These are phyloP conservation scores for Calocybe indica DNA, from an alignment of 768 basidiomycete genomes.

Conservation along the genomic window DNA sequence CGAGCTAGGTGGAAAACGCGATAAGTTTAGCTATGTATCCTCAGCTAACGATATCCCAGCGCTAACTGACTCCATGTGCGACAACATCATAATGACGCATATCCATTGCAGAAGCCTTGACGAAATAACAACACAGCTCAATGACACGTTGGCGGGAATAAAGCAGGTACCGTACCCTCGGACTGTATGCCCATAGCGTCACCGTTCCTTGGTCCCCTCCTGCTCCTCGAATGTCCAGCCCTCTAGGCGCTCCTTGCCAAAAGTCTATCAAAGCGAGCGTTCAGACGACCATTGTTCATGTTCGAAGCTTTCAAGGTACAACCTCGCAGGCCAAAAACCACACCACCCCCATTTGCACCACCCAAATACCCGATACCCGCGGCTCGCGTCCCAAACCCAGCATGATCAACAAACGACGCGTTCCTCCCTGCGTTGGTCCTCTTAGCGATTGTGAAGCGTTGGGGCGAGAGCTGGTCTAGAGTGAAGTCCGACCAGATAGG, in stretches of 20 bases:
- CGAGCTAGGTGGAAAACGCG: constrained; percentile 16
- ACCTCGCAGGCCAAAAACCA: constrained; percentile 29
- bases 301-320: not conserved
- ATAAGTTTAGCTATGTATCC: not conserved
- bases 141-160: no score
- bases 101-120: constrained; percentile 27
- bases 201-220: constrained; percentile 20
- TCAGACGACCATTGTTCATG: not conserved
- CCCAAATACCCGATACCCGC: constrained; percentile 30
- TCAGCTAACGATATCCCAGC: not conserved
- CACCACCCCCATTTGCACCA: constrained; percentile 27
- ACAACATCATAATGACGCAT: constrained; percentile 33
- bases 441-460: constrained; percentile 24
- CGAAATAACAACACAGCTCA: not conserved
- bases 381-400: constrained; percentile 27
- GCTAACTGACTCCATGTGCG: constrained; percentile 24
- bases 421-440: constrained; percentile 21
- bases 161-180: constrained; percentile 14
- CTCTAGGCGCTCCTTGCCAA: constrained; percentile 30
- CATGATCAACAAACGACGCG: constrained; percentile 21
- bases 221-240: constrained; percentile 28
- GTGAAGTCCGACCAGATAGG: constrained; percentile 30
- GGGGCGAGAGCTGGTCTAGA: constrained; percentile 27
- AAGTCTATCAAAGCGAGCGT: constrained; percentile 20
- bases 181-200: constrained; percentile 33